Base-by-base conservation (phyloP, 345 rosid species). In the Turritis glabra region DNA sequence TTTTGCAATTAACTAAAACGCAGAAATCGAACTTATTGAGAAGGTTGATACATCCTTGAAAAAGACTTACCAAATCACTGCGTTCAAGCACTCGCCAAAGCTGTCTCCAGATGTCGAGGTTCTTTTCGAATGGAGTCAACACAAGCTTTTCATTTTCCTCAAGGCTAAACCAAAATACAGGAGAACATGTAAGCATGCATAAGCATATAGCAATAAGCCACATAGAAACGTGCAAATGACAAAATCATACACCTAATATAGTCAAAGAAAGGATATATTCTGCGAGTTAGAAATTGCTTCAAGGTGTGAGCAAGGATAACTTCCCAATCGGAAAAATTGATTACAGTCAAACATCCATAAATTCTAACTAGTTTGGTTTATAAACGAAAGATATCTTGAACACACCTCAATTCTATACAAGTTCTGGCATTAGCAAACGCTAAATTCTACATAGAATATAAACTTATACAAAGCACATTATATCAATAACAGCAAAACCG, bases 61-160 rank as follows among this genome's bases (percentile, higher is more conserved):
- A 79, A 8, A 55, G 62, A 40, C 80, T 82, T 84, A 91, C 99
- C 92, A 95, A 81, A 86, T 95, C 97, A 88, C 96, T 89, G 44
- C 96, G 98, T 67, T 95, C 99, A 79, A 92, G 89, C 51, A 95
- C 99, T 23, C 98, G 94, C 99, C 99, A 95, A 78, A 95, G 97
- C 79, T 90, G 99, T 80, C 99, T 88, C 99, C 99, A 92, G 67
- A 95, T 92, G 77, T 95, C 99, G 7, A 95, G 88, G 75, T 95
- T 95, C 85, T 95, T 92, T 84, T 95, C 99, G 63, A 95, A 95
- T 69, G 99, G 98, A 54, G 98, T 95, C 68, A 95, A 83, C 63
- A 92, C 92, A 85, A 92, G 97, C 37, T 84, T 95, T 68, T 90
- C 97, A 79, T 95, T 92, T 83, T 95, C 98, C 87, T 95, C 98